phyloP scores from a whole-genome alignment of 192 early-diverging fungal genomes.

The Gigaspora rosea region DNA sequence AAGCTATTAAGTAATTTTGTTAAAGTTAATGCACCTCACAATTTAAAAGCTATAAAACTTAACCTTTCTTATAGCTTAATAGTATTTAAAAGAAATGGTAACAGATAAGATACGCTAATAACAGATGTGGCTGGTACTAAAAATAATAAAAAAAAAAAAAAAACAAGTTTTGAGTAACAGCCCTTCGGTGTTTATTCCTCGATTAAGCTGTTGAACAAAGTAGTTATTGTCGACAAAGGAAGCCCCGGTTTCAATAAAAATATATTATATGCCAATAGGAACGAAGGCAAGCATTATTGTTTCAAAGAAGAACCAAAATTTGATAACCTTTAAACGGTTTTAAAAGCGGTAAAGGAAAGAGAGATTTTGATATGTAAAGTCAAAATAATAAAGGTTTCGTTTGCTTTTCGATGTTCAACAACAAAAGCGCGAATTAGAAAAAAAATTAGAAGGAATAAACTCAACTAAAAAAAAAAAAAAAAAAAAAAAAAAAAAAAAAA shows the following conservation, averaged over 20 bases:
- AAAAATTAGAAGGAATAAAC: neutral
- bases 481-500: neutral
- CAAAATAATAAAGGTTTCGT: neutral
- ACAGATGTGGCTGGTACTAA: too few species aligned
- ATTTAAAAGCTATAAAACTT: too few species aligned
- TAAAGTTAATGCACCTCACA: too few species aligned
- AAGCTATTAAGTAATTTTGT: too few species aligned
- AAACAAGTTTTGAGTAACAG: too few species aligned
- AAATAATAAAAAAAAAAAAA: too few species aligned
- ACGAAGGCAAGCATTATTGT: slow-evolving; percentile 12
- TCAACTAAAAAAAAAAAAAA: neutral
- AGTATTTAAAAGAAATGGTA: too few species aligned
- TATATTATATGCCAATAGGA: neutral
- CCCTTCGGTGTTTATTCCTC: too few species aligned
- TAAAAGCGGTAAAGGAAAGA: neutral
- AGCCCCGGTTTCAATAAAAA: neutral
- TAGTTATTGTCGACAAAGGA: neutral
- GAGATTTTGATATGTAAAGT: neutral
- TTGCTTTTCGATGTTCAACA: slow-evolving; percentile 28
- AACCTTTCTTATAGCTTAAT: too few species aligned
- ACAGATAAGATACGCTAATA: too few species aligned
- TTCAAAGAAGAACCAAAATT: neutral
- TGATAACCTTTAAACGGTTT: neutral
- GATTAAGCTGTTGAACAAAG: neutral
- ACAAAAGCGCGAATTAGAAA: slow-evolving; percentile 9